phyloP scores from a whole-genome alignment of 106 monocot species.

The Phalaenopsis equestris region DNA sequence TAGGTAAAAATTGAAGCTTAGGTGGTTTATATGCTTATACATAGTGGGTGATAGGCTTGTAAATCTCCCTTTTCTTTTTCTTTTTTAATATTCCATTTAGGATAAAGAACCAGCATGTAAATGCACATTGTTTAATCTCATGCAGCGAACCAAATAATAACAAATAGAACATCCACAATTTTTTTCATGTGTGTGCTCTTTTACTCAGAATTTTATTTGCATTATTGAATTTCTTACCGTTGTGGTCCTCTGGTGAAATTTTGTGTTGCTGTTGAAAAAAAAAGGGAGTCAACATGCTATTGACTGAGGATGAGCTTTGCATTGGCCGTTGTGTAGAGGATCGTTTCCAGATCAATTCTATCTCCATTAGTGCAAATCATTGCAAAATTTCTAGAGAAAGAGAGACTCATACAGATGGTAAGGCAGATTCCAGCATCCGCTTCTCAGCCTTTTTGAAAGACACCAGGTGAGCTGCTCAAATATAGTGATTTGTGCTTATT shows the following conservation, averaged over 20 bases:
- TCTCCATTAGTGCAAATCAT: constrained; percentile 61
- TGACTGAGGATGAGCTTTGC: constrained; percentile 54
- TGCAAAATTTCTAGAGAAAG: constrained; percentile 69
- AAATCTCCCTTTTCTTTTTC: neutral
- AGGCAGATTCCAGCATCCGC: constrained; percentile 14
- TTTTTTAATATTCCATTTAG: neutral
- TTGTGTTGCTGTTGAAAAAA: neutral
- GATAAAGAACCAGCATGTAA: neutral
- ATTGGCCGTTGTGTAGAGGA: constrained; percentile 72
- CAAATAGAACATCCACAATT: neutral
- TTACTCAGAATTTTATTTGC: neutral
- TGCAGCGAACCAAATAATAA: neutral
- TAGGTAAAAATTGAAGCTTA: too few species aligned
- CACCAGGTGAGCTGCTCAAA: constrained; percentile 45
- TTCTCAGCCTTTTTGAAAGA: constrained; percentile 59
- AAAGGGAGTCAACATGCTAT: constrained; percentile 87
- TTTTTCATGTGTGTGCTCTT: neutral
- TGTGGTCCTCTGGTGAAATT: neutral
- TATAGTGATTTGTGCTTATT: neutral
- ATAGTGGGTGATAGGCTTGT: too few species aligned
- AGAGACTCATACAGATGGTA: constrained; percentile 20
- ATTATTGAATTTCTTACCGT: neutral
- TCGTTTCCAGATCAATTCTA: constrained; percentile 42
- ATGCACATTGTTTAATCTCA: neutral
- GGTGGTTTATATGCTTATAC: too few species aligned